These are phyloP conservation scores for Rhododendron molle DNA, from an alignment of 148 eudicot species.

Conservation along the genomic window DNA sequence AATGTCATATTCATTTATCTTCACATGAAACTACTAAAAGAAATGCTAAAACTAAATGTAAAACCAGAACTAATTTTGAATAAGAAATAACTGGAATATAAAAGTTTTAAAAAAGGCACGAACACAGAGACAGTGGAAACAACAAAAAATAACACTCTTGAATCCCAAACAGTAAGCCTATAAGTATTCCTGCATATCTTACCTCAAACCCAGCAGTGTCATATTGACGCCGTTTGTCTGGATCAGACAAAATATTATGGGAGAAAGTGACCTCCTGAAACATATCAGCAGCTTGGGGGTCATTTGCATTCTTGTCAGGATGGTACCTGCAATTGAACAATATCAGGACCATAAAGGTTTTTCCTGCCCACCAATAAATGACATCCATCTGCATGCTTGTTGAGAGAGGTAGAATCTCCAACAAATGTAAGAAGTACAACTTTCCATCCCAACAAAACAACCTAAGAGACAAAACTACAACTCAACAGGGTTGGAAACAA, in stretches of 20 bases:
- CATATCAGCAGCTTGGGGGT: slow-evolving; percentile 87
- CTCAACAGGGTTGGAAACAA: neutral
- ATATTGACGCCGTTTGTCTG: slow-evolving; percentile 86
- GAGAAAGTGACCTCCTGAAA: slow-evolving; percentile 92
- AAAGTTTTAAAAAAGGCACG: neutral
- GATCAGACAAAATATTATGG: slow-evolving; percentile 84
- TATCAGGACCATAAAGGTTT: slow-evolving; percentile 7
- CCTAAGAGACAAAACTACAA: neutral
- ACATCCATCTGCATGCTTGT: neutral
- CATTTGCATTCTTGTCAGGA: slow-evolving; percentile 97
- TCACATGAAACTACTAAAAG: neutral
- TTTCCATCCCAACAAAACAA: neutral
- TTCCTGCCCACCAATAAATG: neutral
- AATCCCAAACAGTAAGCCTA: neutral
- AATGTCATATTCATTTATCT: neutral
- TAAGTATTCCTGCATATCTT: slow-evolving; percentile 1
- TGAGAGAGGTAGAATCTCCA: neutral
- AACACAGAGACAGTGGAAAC: neutral
- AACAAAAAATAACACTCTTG: neutral
- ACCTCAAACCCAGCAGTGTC: slow-evolving; percentile 97
- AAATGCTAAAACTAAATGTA: neutral
- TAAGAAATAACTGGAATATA: neutral
- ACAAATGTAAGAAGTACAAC: neutral
- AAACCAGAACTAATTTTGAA: neutral
- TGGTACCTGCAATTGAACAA: slow-evolving; percentile 61